A percentile compares a stretch with the other conserved stretches of the same genome.
Evolutionary conservation across 768 basidiomycete genomes (phyloP).

Genomic region (Termitomyces sp.): DNA sequence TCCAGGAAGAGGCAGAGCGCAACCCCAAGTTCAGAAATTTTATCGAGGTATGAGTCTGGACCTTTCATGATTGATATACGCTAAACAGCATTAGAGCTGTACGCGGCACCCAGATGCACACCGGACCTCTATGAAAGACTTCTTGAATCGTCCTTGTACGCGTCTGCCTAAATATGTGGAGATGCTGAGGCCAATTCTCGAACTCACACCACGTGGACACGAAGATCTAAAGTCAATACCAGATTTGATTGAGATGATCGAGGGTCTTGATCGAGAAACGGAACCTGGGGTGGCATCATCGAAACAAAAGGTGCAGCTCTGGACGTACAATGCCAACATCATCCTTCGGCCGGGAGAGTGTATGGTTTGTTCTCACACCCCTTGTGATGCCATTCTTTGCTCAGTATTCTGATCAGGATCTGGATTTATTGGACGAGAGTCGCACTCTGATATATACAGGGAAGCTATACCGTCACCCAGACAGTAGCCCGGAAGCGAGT

Average conservation of each 20-base stretch:
- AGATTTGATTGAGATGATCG: slow-evolving; percentile 85
- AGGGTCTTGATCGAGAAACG: slow-evolving; percentile 76
- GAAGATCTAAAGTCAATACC: slow-evolving; percentile 80
- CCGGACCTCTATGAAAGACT: slow-evolving; percentile 84
- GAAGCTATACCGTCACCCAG: slow-evolving; percentile 76
- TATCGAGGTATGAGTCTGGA: slow-evolving; percentile 50
- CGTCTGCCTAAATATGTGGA: slow-evolving; percentile 85
- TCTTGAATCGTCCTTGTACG: slow-evolving; percentile 87
- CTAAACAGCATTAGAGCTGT: slow-evolving; percentile 25
- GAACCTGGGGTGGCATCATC: slow-evolving; percentile 83
- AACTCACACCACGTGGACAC: slow-evolving; percentile 69
- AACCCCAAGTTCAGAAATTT: slow-evolving; percentile 77
- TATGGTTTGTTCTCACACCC: slow-evolving; percentile 34
- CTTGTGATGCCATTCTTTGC: neutral
- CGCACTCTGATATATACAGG: slow-evolving; percentile 82
- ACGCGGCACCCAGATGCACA: slow-evolving; percentile 71
- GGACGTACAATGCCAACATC: slow-evolving; percentile 75
- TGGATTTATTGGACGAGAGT: slow-evolving; percentile 84
- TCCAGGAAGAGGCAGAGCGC: slow-evolving; percentile 81
- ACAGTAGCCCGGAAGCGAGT: slow-evolving; percentile 69
- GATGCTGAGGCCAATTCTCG: slow-evolving; percentile 71
- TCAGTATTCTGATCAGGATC: slow-evolving; percentile 41
- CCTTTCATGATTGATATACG: neutral
- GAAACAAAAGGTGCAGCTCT: slow-evolving; percentile 85
- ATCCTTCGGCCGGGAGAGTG: slow-evolving; percentile 73